phyloP scores from a whole-genome alignment of 768 basidiomycete species.

The Tylopilus subfusipes region DNA sequence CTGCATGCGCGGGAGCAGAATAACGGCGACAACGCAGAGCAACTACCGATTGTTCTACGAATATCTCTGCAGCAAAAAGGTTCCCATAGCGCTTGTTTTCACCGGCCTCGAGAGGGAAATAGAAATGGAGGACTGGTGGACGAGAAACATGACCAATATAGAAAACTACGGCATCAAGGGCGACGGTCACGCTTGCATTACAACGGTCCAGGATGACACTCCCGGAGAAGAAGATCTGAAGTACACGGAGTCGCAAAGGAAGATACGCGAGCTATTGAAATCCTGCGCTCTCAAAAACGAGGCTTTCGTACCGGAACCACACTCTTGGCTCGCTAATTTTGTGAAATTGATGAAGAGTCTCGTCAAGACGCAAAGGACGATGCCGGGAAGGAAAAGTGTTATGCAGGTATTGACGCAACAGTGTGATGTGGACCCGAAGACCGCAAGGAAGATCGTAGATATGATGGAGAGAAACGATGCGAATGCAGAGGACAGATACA shows the following conservation, averaged over 20 bases:
- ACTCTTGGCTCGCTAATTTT: conserved; percentile 18
- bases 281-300: conserved; percentile 11
- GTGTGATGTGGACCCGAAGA: conserved; percentile 26
- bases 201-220: conserved; percentile 25
- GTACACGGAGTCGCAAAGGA: conserved; percentile 20
- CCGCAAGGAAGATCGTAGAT: conserved; percentile 21
- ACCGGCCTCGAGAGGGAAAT: conserved; percentile 39
- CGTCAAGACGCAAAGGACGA: conserved; percentile 5
- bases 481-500: not conserved
- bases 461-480: conserved; percentile 20
- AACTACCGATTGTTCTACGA: conserved; percentile 41
- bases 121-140: conserved; percentile 35
- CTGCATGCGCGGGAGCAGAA: conserved; percentile 38
- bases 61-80: conserved; percentile 35
- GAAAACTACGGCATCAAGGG: conserved; percentile 22
- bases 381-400: conserved; percentile 16
- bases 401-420: conserved; percentile 19
- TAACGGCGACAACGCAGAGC: conserved; percentile 34
- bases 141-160: conserved; percentile 23
- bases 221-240: conserved; percentile 17
- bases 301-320: conserved; percentile 12
- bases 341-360: conserved; percentile 13
- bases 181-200: conserved; percentile 31
- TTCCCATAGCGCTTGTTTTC: conserved; percentile 39
- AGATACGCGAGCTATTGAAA: conserved; percentile 21